These are phyloP conservation scores for Waltiozyma sp. DNA, from an alignment of 1,139 yeast species.

Conservation along the genomic window DNA sequence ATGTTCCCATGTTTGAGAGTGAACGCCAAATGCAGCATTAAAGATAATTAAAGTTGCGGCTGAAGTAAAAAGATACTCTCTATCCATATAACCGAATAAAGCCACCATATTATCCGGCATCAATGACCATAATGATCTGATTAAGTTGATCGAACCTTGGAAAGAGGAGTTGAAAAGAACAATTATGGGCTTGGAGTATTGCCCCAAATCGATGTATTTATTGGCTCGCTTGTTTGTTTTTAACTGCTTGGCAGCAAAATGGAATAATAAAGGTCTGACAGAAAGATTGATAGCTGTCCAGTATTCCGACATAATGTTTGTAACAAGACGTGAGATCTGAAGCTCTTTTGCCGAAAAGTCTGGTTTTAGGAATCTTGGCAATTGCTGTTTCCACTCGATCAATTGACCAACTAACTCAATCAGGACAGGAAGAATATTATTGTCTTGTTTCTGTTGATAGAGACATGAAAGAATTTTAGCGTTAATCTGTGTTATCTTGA, in stretches of 20 bases:
- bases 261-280: conserved; percentile 69
- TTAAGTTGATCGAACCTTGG: conserved; percentile 74
- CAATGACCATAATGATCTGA: conserved; percentile 62
- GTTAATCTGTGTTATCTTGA: conserved; percentile 70
- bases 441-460: conserved; percentile 67
- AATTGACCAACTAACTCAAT: conserved; percentile 61
- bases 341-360: conserved; percentile 49
- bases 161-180: conserved; percentile 69
- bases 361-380: conserved; percentile 55
- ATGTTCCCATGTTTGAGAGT: conserved; percentile 62
- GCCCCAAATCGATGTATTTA: conserved; percentile 54
- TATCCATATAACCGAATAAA: conserved; percentile 78
- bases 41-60: conserved; percentile 68
- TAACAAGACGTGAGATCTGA: conserved; percentile 54
- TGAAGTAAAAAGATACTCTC: conserved; percentile 75
- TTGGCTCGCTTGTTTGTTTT: conserved; percentile 39
- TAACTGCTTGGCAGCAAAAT: conserved; percentile 63
- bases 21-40: conserved; percentile 76
- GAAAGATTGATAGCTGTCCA: conserved; percentile 80
- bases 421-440: conserved; percentile 64
- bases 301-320: conserved; percentile 76
- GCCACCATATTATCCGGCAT: conserved; percentile 73
- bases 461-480: conserved; percentile 62
- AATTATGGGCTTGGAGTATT: conserved; percentile 57
- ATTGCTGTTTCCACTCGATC: conserved; percentile 56